Percentiles rank a stretch among this genome's conserved stretches.
Conservation (phyloP, 345 rosid genomes). For the Psidium guajava region DNA sequence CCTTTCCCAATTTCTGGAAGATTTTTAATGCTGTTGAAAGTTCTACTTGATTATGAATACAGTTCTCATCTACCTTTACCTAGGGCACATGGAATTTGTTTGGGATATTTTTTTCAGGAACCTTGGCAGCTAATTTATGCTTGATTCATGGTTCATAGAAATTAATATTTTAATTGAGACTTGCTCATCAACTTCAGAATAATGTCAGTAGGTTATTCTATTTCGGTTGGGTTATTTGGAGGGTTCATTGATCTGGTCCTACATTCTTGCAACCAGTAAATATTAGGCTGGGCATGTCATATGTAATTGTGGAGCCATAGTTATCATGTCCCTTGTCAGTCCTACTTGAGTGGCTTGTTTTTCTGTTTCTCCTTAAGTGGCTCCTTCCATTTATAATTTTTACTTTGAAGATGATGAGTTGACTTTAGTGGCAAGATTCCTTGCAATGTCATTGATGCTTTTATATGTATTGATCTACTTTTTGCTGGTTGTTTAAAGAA, state of each 20-base stretch:
- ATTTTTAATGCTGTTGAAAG: neutral
- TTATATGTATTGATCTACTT: neutral
- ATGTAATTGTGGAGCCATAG: neutral
- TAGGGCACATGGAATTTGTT: neutral
- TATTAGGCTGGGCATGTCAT: neutral
- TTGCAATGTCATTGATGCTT: neutral
- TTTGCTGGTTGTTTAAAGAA: neutral
- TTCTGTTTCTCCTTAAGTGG: neutral
- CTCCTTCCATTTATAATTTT: neutral
- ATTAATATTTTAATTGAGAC: neutral
- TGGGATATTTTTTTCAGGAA: neutral
- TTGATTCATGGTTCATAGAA: neutral
- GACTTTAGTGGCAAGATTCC: neutral
- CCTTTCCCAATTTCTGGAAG: neutral
- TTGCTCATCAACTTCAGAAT: neutral
- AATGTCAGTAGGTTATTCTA: neutral
- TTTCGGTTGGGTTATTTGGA: neutral
- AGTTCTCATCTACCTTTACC: neutral
- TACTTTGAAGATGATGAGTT: neutral
- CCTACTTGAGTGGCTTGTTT: neutral
- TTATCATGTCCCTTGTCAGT: neutral
- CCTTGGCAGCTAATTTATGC: neutral
- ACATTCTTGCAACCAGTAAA: neutral
- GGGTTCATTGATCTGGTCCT: neutral
- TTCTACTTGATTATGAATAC: neutral